These are phyloP conservation scores for Apiospora marii DNA, from an alignment of 2,329 filamentous ascomycete genomes.

Conservation along the genomic window DNA sequence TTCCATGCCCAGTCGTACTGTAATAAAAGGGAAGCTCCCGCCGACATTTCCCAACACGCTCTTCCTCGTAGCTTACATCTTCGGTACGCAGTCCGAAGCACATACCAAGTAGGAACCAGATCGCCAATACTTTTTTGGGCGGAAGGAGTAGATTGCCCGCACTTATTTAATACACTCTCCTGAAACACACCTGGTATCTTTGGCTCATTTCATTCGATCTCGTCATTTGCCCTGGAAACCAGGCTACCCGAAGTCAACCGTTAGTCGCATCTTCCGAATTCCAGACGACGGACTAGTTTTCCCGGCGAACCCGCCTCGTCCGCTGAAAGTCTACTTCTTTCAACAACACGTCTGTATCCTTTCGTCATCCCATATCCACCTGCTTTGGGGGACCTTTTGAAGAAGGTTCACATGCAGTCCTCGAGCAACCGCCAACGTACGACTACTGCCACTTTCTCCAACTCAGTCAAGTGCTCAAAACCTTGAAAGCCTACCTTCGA, in stretches of 20 bases:
- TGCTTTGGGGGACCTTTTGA: background rate
- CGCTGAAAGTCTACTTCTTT: constrained; percentile 5
- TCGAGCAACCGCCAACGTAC: background rate
- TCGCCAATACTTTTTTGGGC: background rate
- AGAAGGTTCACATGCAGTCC: background rate
- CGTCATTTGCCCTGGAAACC: constrained; percentile 4
- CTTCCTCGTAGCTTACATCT: background rate
- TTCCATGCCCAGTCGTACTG: background rate
- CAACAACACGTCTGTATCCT: background rate
- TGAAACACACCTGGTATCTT: background rate
- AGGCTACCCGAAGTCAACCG: constrained; percentile 4
- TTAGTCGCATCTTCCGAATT: constrained; percentile 2
- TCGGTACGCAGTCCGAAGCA: background rate
- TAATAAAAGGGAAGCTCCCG: constrained; percentile 8
- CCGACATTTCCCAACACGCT: background rate
- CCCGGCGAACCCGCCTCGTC: constrained; percentile 11
- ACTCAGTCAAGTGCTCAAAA: constrained; percentile 1
- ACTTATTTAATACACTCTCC: background rate
- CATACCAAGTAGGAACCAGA: background rate
- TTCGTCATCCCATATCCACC: background rate
- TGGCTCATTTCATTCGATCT: background rate
- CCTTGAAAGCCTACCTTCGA: background rate
- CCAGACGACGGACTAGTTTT: background rate
- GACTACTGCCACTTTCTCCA: background rate
- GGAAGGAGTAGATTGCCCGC: background rate